These are phyloP conservation scores for Asterophora lycoperdoides DNA, from an alignment of 768 basidiomycete species.

Conservation along the genomic window DNA sequence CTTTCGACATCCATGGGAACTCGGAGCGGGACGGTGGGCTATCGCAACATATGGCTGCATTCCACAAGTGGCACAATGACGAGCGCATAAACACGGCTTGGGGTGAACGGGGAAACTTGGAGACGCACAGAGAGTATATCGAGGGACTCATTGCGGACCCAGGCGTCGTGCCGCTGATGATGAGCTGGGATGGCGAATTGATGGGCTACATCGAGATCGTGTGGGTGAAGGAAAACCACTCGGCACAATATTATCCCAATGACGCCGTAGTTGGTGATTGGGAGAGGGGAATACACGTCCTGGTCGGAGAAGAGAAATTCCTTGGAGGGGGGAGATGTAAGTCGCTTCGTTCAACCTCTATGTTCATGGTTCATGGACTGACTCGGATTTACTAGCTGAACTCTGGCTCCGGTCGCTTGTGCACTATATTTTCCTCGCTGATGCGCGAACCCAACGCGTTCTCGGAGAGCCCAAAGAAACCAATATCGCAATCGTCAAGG, in stretches of 20 bases:
- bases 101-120: conserved; percentile 41
- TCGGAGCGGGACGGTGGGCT: conserved; percentile 17
- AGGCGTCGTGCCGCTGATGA: conserved; percentile 35
- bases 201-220: conserved; percentile 44
- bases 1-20: conserved; percentile 30
- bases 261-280: conserved; percentile 21
- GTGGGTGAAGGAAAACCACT: conserved; percentile 41
- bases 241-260: conserved; percentile 26
- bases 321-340: conserved; percentile 38
- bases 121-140: conserved; percentile 40
- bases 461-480: conserved; percentile 38
- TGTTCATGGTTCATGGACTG: not conserved
- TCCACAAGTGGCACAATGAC: conserved; percentile 47
- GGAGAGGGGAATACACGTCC: conserved; percentile 39
- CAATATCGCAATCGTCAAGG: conserved; percentile 24
- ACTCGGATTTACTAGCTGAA: conserved; percentile 21
- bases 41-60: conserved; percentile 37
- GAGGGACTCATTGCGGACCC: conserved; percentile 32
- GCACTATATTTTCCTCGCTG: conserved; percentile 41
- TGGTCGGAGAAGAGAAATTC: conserved; percentile 45
- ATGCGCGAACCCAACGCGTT: conserved; percentile 37
- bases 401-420: conserved; percentile 33
- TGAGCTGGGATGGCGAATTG: conserved; percentile 43
- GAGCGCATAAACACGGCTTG: conserved; percentile 43
- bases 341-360: conserved; percentile 15